Evolutionary conservation across 2,329 filamentous ascomycete species (phyloP), one percentile per base, ranked within the genome.

Genomic region (Aphanocladium album): DNA sequence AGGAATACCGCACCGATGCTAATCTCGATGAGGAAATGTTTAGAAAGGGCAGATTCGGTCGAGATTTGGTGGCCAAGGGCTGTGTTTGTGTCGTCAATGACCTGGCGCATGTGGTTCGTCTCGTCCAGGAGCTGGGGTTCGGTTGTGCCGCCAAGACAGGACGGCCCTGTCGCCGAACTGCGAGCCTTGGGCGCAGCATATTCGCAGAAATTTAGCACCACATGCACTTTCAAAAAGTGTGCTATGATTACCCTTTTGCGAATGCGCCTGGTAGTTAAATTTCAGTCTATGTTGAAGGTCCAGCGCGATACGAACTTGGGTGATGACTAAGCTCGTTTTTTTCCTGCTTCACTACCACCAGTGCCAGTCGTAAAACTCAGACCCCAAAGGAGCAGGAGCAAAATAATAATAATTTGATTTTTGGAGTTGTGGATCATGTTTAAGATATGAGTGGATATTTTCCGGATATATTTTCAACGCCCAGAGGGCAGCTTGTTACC

Each of bases 1-100:
- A 91, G 62, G 96, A 83, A 63, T 90, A 84, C 57, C 93, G 88
- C 3, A 84, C 83, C 41, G 88, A 77, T 47, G 84, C 79, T 33
- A 77, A 78, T 54, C 83, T 80, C 53, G 79, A 71, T 46, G 74
- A 66, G 21, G 76, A 80, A 2, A 78, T 74, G 37, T 74, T 77
- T 70, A 81, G 80, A 70, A 80, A 87, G 58, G 78, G 82, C 1
- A 76, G 66, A 57, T 67, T 71, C 17, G 74, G 74, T 25, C 74
- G 69, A 23, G 71, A 69, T 35, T 67, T 69, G 25, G 70, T 62
- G 30, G 65, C 71, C 12, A 69, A 68, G 55, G 69, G 64, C 46
- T 70, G 68, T 12, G 69, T 66, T 35, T 70, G 68, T 53, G 65
- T 65, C 27, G 68, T 66, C 57, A 72, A 68, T 17, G 67, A 63